Conservation (phyloP, 805 yeast species). For the Candida anglica region DNA sequence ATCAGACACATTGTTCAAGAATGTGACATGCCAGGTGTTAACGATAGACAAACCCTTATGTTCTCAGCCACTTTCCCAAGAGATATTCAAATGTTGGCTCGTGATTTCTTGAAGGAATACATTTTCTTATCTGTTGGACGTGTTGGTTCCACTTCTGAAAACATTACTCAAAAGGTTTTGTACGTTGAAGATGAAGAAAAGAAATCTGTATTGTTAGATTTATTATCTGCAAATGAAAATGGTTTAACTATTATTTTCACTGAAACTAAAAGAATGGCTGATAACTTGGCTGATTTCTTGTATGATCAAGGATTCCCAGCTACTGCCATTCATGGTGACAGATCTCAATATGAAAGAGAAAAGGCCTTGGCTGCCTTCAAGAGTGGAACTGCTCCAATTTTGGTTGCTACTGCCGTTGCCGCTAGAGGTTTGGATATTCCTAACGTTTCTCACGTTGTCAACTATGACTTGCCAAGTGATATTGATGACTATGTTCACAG, state of each 20-base stretch:
- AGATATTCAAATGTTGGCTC: slow-evolving; percentile 94
- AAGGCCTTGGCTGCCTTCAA: slow-evolving; percentile 93
- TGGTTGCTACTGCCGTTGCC: slow-evolving; percentile 99
- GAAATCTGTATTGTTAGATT: slow-evolving; percentile 82
- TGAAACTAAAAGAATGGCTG: slow-evolving; percentile 99
- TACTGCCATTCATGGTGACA: slow-evolving; percentile 98
- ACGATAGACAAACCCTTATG: slow-evolving; percentile 93
- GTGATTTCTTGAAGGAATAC: slow-evolving; percentile 94
- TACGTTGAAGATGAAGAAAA: slow-evolving; percentile 94
- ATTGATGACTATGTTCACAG: slow-evolving; percentile 99
- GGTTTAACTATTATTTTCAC: slow-evolving; percentile 94
- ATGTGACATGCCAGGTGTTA: slow-evolving; percentile 94
- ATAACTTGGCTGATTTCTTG: slow-evolving; percentile 87
- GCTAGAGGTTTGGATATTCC: slow-evolving; percentile 99
- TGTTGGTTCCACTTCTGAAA: slow-evolving; percentile 98
- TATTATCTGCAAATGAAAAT: slow-evolving; percentile 67
- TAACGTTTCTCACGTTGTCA: slow-evolving; percentile 95
- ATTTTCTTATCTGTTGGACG: slow-evolving; percentile 96
- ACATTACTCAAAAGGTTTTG: slow-evolving; percentile 89
- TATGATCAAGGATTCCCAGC: slow-evolving; percentile 90
- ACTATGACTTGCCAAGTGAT: slow-evolving; percentile 95
- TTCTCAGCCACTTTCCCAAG: slow-evolving; percentile 99
- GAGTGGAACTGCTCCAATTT: slow-evolving; percentile 84
- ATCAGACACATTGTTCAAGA: slow-evolving; percentile 97
- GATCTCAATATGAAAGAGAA: slow-evolving; percentile 97